Conservation (phyloP, 2,329 filamentous ascomycete genomes). For the Fusarium mangiferae region DNA sequence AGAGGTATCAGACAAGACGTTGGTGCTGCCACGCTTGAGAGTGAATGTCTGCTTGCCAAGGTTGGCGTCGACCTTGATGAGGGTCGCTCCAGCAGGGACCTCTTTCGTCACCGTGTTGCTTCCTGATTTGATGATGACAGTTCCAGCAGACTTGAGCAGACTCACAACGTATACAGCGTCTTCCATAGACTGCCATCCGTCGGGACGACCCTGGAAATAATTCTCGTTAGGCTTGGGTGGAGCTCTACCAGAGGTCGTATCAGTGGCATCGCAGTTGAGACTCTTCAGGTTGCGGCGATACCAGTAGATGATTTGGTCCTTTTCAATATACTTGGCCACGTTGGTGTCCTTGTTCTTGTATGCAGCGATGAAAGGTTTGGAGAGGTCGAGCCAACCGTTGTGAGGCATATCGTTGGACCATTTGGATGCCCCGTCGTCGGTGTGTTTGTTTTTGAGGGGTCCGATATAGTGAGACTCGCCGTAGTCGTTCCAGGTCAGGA, state of each 20-base stretch:
- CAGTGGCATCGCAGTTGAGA: conserved; percentile 62
- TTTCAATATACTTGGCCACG: conserved; percentile 54
- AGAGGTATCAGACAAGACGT: conserved; percentile 58
- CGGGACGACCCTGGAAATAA: conserved; percentile 62
- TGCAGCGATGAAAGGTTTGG: conserved; percentile 63
- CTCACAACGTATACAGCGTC: conserved; percentile 65
- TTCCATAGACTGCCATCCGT: conserved; percentile 60
- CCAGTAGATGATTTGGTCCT: conserved; percentile 66
- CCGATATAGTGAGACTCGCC: conserved; percentile 67
- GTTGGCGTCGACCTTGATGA: conserved; percentile 57
- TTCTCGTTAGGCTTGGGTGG: conserved; percentile 59
- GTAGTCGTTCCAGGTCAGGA: conserved; percentile 61
- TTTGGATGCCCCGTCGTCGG: conserved; percentile 57
- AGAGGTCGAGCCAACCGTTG: conserved; percentile 63
- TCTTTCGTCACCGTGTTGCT: conserved; percentile 52
- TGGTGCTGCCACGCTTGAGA: conserved; percentile 53
- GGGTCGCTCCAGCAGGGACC: conserved; percentile 41
- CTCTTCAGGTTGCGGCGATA: conserved; percentile 60
- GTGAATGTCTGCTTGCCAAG: conserved; percentile 56
- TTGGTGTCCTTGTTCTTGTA: conserved; percentile 58
- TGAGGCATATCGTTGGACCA: conserved; percentile 62
- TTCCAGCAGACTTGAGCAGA: conserved; percentile 57
- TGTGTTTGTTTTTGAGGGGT: conserved; percentile 57
- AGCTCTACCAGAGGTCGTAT: conserved; percentile 56
- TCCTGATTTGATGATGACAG: conserved; percentile 58